Evolutionary conservation across 2,329 filamentous ascomycete genomes (phyloP).

Genomic region (Chlorencoelia australis): DNA sequence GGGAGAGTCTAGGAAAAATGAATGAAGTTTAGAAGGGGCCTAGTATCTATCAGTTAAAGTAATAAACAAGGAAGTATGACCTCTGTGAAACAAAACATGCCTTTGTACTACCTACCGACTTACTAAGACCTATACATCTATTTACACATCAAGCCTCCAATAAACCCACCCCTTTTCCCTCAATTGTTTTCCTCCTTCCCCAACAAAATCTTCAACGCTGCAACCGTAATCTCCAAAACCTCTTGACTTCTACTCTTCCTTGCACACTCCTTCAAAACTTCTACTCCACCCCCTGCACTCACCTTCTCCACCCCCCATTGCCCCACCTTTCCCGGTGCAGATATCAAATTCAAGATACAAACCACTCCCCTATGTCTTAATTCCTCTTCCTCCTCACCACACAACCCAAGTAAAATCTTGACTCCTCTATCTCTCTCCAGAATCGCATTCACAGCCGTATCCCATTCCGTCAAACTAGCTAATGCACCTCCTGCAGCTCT

Average conservation of each 20-base stretch:
- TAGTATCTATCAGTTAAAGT: too few relatives aligned
- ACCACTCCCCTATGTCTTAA: slow-evolving; percentile 66
- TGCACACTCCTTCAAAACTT: slow-evolving; percentile 58
- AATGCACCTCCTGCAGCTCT: slow-evolving; percentile 81
- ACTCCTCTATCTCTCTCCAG: slow-evolving; percentile 63
- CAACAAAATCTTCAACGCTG: slow-evolving; percentile 52
- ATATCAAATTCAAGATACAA: slow-evolving; percentile 62
- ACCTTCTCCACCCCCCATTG: slow-evolving; percentile 49
- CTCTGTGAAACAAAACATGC: too few relatives aligned
- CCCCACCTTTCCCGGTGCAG: slow-evolving; percentile 55
- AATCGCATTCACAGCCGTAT: slow-evolving; percentile 62
- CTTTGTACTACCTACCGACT: too few relatives aligned
- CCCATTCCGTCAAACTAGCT: slow-evolving; percentile 72
- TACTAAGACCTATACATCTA: too few relatives aligned
- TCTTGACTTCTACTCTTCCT: slow-evolving; percentile 59
- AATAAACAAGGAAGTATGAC: too few relatives aligned
- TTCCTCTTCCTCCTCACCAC: slow-evolving; percentile 60
- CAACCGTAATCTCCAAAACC: slow-evolving; percentile 60
- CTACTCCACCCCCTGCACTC: slow-evolving; percentile 51
- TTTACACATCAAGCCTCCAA: too few relatives aligned
- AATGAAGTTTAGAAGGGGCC: too few relatives aligned
- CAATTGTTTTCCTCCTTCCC: slow-evolving; percentile 11
- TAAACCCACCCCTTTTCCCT: too few relatives aligned
- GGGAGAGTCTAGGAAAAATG: too few relatives aligned
- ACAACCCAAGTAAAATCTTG: slow-evolving; percentile 70